Conservation (phyloP, 441 rosid species). For the Populus tomentosa region DNA sequence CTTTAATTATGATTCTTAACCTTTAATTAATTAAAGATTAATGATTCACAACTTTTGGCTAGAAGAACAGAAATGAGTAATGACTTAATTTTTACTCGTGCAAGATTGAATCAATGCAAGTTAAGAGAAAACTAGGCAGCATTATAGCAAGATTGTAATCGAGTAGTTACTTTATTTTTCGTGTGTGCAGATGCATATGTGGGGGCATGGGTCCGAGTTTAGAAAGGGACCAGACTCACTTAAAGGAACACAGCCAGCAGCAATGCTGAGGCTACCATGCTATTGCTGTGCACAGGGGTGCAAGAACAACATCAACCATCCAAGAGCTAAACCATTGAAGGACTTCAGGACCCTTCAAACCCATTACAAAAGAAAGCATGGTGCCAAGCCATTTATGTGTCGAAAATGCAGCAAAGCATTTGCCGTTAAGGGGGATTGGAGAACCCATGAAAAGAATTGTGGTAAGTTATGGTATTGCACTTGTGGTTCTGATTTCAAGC, state of each 20-base stretch:
- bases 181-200: slow-evolving; percentile 57
- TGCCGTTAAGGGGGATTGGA: slow-evolving; percentile 71
- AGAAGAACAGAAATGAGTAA: not conserved
- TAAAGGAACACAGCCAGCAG: slow-evolving; percentile 67
- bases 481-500: slow-evolving; percentile 61
- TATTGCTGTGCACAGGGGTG: slow-evolving; percentile 68
- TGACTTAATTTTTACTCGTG: not conserved
- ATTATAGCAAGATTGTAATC: not conserved
- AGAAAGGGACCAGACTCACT: slow-evolving; percentile 68
- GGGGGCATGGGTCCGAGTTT: slow-evolving; percentile 68
- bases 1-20: slow-evolving; percentile 10
- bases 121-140: not conserved
- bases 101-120: not conserved
- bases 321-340: slow-evolving; percentile 64
- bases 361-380: slow-evolving; percentile 72
- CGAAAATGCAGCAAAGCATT: slow-evolving; percentile 51
- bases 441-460: slow-evolving; percentile 76
- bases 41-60: not conserved
- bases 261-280: slow-evolving; percentile 70
- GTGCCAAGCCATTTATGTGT: slow-evolving; percentile 52
- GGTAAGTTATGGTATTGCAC: slow-evolving; percentile 68
- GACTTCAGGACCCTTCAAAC: slow-evolving; percentile 74
- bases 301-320: slow-evolving; percentile 77
- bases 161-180: slow-evolving; percentile 2
- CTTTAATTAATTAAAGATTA: not conserved